phyloP scores from a whole-genome alignment of 2,329 filamentous ascomycete species.

The Monilinia polystroma region DNA sequence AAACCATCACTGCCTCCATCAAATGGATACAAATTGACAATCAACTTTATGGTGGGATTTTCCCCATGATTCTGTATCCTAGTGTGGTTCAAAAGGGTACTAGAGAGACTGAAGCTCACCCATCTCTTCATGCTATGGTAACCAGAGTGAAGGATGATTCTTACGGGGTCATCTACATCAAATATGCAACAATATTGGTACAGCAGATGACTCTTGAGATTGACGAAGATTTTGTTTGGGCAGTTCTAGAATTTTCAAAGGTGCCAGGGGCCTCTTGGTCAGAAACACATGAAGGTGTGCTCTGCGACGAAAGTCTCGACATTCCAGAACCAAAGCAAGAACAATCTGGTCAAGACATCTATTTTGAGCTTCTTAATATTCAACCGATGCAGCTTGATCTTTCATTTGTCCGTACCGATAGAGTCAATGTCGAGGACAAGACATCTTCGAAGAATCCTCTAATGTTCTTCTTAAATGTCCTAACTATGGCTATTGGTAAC shows the following conservation, averaged over 20 bases:
- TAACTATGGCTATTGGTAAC: slow-evolving; percentile 99
- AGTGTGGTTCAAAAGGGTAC: slow-evolving; percentile 97
- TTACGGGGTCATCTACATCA: slow-evolving; percentile 96
- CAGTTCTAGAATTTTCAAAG: slow-evolving; percentile 90
- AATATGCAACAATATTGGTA: slow-evolving; percentile 89
- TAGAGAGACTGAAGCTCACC: slow-evolving; percentile 90
- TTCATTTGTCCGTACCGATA: slow-evolving; percentile 94
- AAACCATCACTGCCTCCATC: slow-evolving; percentile 84
- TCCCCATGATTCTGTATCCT: slow-evolving; percentile 94
- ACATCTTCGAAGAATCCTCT: slow-evolving; percentile 86
- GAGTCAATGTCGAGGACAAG: slow-evolving; percentile 94
- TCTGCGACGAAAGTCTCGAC: slow-evolving; percentile 87
- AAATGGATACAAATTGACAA: slow-evolving; percentile 99
- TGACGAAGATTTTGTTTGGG: slow-evolving; percentile 97
- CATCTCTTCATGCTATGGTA: slow-evolving; percentile 87
- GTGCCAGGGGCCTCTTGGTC: slow-evolving; percentile 87
- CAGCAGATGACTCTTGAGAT: slow-evolving; percentile 98
- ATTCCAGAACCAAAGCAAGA: slow-evolving; percentile 88
- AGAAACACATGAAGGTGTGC: slow-evolving; percentile 70
- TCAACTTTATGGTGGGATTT: slow-evolving; percentile 95
- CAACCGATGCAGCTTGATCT: slow-evolving; percentile 98
- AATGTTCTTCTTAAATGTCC: slow-evolving; percentile 98
- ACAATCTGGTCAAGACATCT: slow-evolving; percentile 87
- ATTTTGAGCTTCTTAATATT: slow-evolving; percentile 95
- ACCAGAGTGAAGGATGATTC: slow-evolving; percentile 97